Evolutionary conservation across 2,329 filamentous ascomycete genomes (phyloP).

Genomic region (Cladosporium sp.): DNA sequence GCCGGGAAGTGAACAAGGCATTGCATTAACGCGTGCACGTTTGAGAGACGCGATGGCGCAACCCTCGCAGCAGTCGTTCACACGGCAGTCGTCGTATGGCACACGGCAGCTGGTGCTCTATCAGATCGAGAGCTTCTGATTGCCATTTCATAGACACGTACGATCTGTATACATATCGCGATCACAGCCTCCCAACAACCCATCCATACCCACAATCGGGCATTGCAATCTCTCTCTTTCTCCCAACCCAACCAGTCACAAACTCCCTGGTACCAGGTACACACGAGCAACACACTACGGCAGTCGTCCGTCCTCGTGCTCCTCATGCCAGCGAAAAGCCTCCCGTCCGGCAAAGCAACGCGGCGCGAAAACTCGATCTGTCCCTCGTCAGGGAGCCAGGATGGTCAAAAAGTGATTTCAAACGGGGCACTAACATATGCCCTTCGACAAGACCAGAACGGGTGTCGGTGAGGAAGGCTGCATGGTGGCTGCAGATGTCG

Average conservation of each 20-base stretch:
- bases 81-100: background rate
- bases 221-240: background rate
- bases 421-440: background rate
- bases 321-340: background rate
- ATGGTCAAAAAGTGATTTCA: background rate
- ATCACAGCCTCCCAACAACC: background rate
- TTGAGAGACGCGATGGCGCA: constrained; percentile 3
- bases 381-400: constrained; percentile 1
- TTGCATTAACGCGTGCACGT: background rate
- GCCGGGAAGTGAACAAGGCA: background rate
- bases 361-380: background rate
- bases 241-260: background rate
- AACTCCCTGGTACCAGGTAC: background rate
- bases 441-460: background rate
- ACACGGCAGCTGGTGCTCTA: background rate
- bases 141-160: background rate
- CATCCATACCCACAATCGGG: background rate
- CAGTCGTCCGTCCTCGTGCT: constrained; percentile 1
- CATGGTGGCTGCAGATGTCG: constrained; percentile 17
- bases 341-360: background rate
- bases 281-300: constrained; percentile 7
- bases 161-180: background rate
- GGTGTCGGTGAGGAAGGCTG: constrained; percentile 14
- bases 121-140: background rate
- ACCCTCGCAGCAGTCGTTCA: background rate